These are phyloP conservation scores for Celoporthe dispersa DNA, from an alignment of 2,329 filamentous ascomycete species.

Conservation along the genomic window DNA sequence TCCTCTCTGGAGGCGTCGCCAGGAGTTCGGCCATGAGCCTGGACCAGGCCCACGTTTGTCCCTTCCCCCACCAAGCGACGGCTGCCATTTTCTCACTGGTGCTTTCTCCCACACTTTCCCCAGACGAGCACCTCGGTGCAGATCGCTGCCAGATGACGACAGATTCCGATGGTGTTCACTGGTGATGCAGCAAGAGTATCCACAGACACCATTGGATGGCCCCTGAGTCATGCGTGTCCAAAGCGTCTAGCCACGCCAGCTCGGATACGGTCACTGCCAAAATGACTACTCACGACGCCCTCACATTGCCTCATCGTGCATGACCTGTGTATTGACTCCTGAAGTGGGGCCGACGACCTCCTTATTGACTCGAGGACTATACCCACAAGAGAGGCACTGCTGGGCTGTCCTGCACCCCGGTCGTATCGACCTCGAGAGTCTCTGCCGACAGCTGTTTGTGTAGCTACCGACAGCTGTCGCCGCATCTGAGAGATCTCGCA, in stretches of 20 bases:
- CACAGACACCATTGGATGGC: not conserved
- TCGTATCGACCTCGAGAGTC: not conserved
- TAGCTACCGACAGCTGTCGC: not conserved
- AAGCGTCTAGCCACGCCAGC: constrained; percentile 13
- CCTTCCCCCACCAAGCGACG: not conserved
- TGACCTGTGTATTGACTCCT: not conserved
- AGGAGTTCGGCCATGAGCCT: not conserved
- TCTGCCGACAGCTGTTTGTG: not conserved
- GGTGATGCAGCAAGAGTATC: not conserved
- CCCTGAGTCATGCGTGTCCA: constrained; percentile 9
- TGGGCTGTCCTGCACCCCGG: not conserved
- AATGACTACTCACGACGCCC: constrained; percentile 27
- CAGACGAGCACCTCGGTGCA: constrained; percentile 3
- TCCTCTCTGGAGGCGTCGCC: not conserved
- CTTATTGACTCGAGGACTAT: no score
- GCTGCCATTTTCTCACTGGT: not conserved
- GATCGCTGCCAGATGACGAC: constrained; percentile 28
- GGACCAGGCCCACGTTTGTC: not conserved
- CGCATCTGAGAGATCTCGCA: not conserved
- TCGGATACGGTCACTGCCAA: constrained; percentile 21
- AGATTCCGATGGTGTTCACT: not conserved
- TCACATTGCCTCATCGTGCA: constrained; percentile 27
- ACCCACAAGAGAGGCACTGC: not conserved
- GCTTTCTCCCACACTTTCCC: constrained; percentile 14
- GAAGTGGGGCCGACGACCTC: not conserved